These are phyloP conservation scores for Malus asiatica DNA, from an alignment of 306 rosid genomes.

Conservation along the genomic window DNA sequence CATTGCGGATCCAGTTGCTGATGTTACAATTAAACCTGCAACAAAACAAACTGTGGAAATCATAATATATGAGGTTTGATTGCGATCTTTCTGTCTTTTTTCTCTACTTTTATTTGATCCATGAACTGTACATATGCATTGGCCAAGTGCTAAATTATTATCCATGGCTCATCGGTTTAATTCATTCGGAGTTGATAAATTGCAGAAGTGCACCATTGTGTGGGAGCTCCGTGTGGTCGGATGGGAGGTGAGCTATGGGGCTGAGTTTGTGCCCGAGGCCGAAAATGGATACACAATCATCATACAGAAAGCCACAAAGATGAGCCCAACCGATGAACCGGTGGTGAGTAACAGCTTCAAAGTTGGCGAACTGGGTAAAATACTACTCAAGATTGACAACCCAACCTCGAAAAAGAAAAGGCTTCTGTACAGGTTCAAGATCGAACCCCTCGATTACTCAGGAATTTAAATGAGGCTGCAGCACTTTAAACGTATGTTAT, in stretches of 20 bases:
- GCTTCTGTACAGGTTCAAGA: conserved; percentile 91
- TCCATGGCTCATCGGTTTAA: not conserved
- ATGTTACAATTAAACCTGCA: conserved; percentile 56
- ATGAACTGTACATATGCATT: not conserved
- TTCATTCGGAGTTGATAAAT: conserved; percentile 6
- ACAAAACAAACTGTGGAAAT: conserved; percentile 94
- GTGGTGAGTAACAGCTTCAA: conserved; percentile 58
- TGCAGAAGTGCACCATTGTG: conserved; percentile 75
- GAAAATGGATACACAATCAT: conserved; percentile 53
- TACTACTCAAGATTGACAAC: conserved; percentile 74
- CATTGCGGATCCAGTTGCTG: conserved; percentile 51
- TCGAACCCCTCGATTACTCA: conserved; percentile 54
- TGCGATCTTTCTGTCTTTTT: not conserved
- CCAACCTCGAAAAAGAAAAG: conserved; percentile 74
- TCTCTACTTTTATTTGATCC: not conserved
- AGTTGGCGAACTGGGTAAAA: conserved; percentile 75
- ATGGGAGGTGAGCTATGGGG: conserved; percentile 83
- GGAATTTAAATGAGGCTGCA: not conserved
- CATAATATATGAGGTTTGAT: conserved; percentile 77
- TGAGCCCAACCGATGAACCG: conserved; percentile 67
- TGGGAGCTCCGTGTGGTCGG: conserved; percentile 98
- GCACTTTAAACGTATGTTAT: not conserved
- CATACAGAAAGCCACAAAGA: conserved; percentile 70
- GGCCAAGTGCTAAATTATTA: not conserved
- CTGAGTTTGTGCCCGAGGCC: conserved; percentile 78